Evolutionary conservation across 371 early-diverging fungal genomes (phyloP), one percentile per base, ranked within the genome.

Genomic region (Zychaea mexicana): DNA sequence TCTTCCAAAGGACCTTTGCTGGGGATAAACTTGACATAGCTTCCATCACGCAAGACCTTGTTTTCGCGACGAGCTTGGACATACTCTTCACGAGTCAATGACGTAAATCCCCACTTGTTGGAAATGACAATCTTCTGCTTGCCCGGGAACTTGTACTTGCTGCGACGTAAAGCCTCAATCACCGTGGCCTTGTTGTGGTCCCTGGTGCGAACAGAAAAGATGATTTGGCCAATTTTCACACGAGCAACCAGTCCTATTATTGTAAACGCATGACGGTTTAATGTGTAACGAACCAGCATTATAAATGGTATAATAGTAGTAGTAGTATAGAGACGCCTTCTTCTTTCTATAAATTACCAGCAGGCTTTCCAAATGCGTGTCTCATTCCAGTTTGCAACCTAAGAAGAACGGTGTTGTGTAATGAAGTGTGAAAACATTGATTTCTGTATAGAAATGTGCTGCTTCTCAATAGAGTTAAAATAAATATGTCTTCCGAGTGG

Each of bases 371-470:
- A 81, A 91, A 99, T 71, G 99, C 98, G 83, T 99, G 98, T 87
- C 99, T 95, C 99, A 99, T 99, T 90, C 99, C 99, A 68, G 95
- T 96, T 88, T 99, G 99, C 75, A 99, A 92, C 85, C 99, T 87
- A 56, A 13, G 17, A 36, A 12, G 21, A 1, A 42, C 13, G n/a
- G n/a, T 12, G 4, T 31, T 21, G 36, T 49, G 52, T 24, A 26
- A 52, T 19, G 26, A 26, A 52, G 27, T 22, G 33, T 15, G 55
- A 13, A 21, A 22, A 19, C 1, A 9, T 36, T 3, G 32, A 15
- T 22, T 33, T 9, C 36, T 56, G 17, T 32, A 54, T 15, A 54
- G 17, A 28, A 36, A 31, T 13, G n/a, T 13, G 9, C 10, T n/a
- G 28, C 33, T 22, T 33, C 33, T 15, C 27, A 9, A 52, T 52